Evolutionary conservation across 2,329 filamentous ascomycete species (phyloP), one percentile per base, ranked within the genome.

Genomic region (Colletotrichum falcatum): DNA sequence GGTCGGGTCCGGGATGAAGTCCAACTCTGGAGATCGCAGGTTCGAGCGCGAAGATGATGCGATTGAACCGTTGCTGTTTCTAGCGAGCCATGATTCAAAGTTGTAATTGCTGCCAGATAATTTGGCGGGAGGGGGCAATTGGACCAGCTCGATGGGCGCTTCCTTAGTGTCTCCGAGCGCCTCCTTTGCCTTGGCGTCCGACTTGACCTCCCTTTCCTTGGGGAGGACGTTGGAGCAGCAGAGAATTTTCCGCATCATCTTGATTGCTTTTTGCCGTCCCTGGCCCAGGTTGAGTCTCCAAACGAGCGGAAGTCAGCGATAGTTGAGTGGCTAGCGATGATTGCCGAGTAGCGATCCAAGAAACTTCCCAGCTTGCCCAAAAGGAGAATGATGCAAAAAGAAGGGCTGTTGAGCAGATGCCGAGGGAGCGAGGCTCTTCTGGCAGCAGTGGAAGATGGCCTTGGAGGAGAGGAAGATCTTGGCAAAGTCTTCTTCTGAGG

Each of bases 331-430:
- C 63, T 70, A 67, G 67, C 44, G 60, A 65, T 39, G 60, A 66
- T 62, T 58, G 61, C 67, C 51, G 37, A 61, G 59, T 51, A 33
- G 58, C 67, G 51, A 70, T 70, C 67, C 67, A 66, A 70, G 64
- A 70, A 67, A 60, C 59, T 61, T 44, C 51, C 39, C 51, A 46
- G 49, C 28, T 39, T 54, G 64, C 67, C 67, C 67, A 70, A 70
- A 51, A 56, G 58, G 58, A 58, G 58, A 59, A 70, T 58, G 59
- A 70, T 67, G 64, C 67, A 70, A 62, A 62, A 58, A 58, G 60
- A 59, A 51, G 28, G 63, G 61, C 48, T 61, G 42, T 48, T 61
- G 63, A 58, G 67, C 56, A 54, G 35, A 61, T n/a, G 33, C 28
- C 48, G 62, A 66, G 56, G 18, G 46, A 60, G 61, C 28, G 9